These are phyloP conservation scores for Cryptosporidium bovis DNA, from an alignment of 169 alveolate species.

Conservation along the genomic window DNA sequence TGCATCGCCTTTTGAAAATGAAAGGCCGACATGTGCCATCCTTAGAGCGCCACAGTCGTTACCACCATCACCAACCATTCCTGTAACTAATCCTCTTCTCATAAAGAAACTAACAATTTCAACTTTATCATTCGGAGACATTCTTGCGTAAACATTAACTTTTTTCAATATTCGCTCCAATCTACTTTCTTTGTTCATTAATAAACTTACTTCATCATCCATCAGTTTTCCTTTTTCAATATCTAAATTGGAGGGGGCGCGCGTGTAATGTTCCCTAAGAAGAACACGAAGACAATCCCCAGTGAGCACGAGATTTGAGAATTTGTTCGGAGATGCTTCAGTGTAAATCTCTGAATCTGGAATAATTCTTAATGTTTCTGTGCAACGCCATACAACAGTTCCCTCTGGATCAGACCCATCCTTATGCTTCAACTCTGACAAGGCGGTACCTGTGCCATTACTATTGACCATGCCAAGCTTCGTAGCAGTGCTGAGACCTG, in stretches of 20 bases:
- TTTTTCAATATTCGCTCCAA: conserved; percentile 38
- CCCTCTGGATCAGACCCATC: not conserved
- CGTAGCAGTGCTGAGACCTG: conserved; percentile 49
- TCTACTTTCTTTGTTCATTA: not conserved
- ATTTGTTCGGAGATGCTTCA: not conserved
- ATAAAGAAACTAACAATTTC: conserved; percentile 85
- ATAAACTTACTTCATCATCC: not conserved
- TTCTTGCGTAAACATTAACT: conserved; percentile 82
- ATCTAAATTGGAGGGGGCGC: not conserved
- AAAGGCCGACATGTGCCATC: conserved; percentile 92
- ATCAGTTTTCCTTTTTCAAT: not conserved
- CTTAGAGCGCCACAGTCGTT: conserved; percentile 94
- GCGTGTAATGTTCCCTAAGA: conserved; percentile 21
- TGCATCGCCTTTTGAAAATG: conserved; percentile 89
- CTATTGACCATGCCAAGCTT: conserved; percentile 29
- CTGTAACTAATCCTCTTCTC: conserved; percentile 85
- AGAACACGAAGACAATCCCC: conserved; percentile 52
- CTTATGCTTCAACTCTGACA: conserved; percentile 18
- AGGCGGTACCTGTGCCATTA: conserved; percentile 1
- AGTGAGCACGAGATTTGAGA: conserved; percentile 30
- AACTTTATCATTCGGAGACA: conserved; percentile 88
- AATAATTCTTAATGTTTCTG: not conserved
- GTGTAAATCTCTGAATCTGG: conserved; percentile 17
- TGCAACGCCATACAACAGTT: conserved; percentile 43
- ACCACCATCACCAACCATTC: conserved; percentile 95